Conservation (phyloP, 805 yeast genomes). For the Kodamaea hsintzibuensis region DNA sequence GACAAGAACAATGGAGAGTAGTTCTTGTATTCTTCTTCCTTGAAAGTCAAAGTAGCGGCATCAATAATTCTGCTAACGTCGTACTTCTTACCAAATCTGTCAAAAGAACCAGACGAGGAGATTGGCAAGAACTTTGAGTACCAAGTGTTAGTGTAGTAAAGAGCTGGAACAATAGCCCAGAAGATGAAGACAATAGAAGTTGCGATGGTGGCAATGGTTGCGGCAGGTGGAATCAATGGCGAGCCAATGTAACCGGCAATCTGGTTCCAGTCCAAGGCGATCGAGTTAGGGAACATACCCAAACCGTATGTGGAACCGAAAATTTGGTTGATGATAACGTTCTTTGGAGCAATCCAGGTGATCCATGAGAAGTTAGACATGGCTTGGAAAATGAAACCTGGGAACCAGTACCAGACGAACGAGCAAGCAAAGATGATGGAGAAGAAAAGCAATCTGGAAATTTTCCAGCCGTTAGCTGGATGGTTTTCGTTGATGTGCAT, state of each 20-base stretch:
- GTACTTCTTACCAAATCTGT: constrained; percentile 51
- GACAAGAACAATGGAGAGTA: constrained; percentile 68
- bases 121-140: constrained; percentile 62
- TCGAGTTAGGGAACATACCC: constrained; percentile 54
- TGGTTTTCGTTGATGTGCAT: constrained; percentile 53
- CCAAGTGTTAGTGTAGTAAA: constrained; percentile 59
- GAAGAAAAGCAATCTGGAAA: constrained; percentile 34
- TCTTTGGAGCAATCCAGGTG: constrained; percentile 65
- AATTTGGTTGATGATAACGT: constrained; percentile 60
- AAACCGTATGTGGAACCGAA: constrained; percentile 65
- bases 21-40: constrained; percentile 46
- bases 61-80: constrained; percentile 51
- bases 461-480: constrained; percentile 60
- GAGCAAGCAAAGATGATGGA: constrained; percentile 14
- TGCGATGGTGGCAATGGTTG: constrained; percentile 48
- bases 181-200: constrained; percentile 33
- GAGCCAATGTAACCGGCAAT: constrained; percentile 57
- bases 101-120: constrained; percentile 47
- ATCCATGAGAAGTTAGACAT: constrained; percentile 63
- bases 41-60: constrained; percentile 38
- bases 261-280: constrained; percentile 71
- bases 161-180: constrained; percentile 54
- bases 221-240: constrained; percentile 65
- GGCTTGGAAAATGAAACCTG: constrained; percentile 59
- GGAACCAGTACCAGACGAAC: constrained; percentile 45